Conservation (phyloP, 148 eudicot genomes). For the Cornus florida region DNA sequence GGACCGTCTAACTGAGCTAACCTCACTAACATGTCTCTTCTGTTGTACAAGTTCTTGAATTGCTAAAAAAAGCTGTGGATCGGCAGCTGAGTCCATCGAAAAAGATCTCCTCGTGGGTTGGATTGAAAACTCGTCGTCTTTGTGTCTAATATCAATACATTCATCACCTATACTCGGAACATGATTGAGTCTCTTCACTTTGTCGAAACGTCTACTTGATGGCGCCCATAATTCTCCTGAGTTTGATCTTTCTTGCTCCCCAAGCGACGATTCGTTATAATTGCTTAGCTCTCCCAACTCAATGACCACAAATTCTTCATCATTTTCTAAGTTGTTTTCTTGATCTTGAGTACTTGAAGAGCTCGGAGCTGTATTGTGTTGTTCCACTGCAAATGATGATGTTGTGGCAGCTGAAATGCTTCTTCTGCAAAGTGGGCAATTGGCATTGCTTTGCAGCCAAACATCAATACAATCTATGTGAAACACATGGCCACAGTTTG, state of each 20-base stretch:
- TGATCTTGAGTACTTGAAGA: conserved; percentile 15
- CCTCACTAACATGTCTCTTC: conserved; percentile 22
- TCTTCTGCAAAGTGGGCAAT: conserved; percentile 83
- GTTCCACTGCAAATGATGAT: conserved; percentile 13
- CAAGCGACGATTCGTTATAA: conserved; percentile 27
- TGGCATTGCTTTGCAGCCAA: conserved; percentile 79
- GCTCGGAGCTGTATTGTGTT: conserved; percentile 4
- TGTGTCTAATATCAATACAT: conserved; percentile 50
- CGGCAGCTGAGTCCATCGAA: conserved; percentile 76
- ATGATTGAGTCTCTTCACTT: conserved; percentile 9
- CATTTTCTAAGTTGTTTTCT: conserved; percentile 25
- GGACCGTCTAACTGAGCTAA: conserved; percentile 37
- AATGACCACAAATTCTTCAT: conserved; percentile 74
- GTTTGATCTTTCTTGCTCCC: conserved; percentile 17
- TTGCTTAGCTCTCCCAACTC: conserved; percentile 42
- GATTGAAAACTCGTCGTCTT: conserved; percentile 42
- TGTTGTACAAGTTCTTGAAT: conserved; percentile 41
- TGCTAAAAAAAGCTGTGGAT: conserved; percentile 53
- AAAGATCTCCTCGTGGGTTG: conserved; percentile 78
- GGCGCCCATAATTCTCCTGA: conserved; percentile 16
- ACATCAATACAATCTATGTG: conserved; percentile 93
- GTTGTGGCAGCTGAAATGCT: conserved; percentile 42
- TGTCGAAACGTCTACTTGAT: no score
- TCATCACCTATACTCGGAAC: conserved; percentile 77
- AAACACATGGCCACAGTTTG: conserved; percentile 77